Evolutionary conservation across 2,329 filamentous ascomycete species (phyloP), one percentile per base, ranked within the genome.

Genomic region (Trichophyton benhamiae): DNA sequence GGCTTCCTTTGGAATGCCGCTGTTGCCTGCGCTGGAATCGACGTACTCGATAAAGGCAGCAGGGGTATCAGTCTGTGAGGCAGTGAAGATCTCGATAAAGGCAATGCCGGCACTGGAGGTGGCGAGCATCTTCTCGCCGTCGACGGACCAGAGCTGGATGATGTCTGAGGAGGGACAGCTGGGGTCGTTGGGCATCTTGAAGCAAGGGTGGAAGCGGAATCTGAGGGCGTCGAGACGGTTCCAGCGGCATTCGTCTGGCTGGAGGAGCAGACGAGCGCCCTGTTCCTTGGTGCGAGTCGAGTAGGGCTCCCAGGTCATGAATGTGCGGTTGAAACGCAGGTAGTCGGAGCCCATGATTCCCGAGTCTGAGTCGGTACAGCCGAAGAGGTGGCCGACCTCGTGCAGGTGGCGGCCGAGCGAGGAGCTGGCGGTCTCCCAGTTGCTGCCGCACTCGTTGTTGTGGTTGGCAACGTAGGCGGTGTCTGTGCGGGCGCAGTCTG

Each of bases 291-390:
- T 96, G 53, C 91, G 83, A 2, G 90, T 96, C 1, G 88, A 94
- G 70, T 87, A 96, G 0, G 90, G 85, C 72, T 96, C 92, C 46
- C 87, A 84, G 36, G 83, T 82, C 53, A 88, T 80, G 71, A 96
- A 97, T 0, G 87, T 87, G 27, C 92, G 84, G 73, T 94, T 95
- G 11, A 97, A 77, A 1, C 80, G 86, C 36, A 91, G 84, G 71
- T 95, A 96, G 72, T 96, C 92, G 61, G 89, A 82, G 58, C 91
- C 78, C 92, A 97, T 97, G 64, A 97, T 81, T n/a, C 94, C 92
- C 30, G 79, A 87, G 69, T 94, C 89, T 70, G 95, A 90, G 70
- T 95, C 89, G 8, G 90, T 89, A 66, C 89, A 95, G 58, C 92
- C 92, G 66, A 97, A 88, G 22, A 96, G 75, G 75, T 95, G 92